Evolutionary conservation across 2,329 filamentous ascomycete species (phyloP).

Genomic region (Stagonosporopsis rhizophila): DNA sequence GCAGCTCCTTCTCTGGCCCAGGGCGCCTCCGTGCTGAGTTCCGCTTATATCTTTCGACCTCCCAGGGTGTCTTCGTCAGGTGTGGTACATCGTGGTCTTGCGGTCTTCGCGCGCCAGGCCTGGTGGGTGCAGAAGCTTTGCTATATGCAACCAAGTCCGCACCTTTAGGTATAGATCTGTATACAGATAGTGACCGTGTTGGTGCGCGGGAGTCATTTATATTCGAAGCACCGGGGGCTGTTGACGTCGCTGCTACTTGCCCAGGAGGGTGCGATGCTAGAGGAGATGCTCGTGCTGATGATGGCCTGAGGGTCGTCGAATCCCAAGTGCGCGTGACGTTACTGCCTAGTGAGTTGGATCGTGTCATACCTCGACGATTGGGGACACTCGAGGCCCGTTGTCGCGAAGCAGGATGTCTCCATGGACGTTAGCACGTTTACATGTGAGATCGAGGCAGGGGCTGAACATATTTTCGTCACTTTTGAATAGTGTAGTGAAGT

Average conservation of each 20-base stretch:
- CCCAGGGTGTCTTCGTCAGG: slow-evolving; percentile 49
- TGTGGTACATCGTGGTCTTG: slow-evolving; percentile 27
- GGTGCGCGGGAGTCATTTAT: neutral
- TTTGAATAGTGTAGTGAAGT: neutral
- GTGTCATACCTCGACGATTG: neutral
- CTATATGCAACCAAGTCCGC: slow-evolving; percentile 1
- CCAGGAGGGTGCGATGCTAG: neutral
- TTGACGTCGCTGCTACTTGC: neutral
- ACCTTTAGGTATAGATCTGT: neutral
- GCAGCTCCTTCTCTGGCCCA: slow-evolving; percentile 24
- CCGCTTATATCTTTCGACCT: slow-evolving; percentile 42
- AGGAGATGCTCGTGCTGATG: neutral
- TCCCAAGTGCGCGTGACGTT: neutral
- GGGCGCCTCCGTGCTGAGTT: slow-evolving; percentile 43
- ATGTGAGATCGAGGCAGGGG: neutral
- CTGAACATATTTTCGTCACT: neutral
- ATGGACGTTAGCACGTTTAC: neutral
- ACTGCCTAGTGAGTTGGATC: neutral
- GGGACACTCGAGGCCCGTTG: neutral
- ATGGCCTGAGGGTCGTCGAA: neutral
- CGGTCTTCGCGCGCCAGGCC: neutral
- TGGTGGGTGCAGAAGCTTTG: slow-evolving; percentile 1
- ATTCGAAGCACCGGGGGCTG: neutral
- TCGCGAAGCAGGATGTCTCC: neutral
- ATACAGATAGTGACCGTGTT: neutral